Evolutionary conservation across 441 rosid genomes (phyloP), one percentile per base, ranked within the genome.

Genomic region (Brassica hybrid): DNA sequence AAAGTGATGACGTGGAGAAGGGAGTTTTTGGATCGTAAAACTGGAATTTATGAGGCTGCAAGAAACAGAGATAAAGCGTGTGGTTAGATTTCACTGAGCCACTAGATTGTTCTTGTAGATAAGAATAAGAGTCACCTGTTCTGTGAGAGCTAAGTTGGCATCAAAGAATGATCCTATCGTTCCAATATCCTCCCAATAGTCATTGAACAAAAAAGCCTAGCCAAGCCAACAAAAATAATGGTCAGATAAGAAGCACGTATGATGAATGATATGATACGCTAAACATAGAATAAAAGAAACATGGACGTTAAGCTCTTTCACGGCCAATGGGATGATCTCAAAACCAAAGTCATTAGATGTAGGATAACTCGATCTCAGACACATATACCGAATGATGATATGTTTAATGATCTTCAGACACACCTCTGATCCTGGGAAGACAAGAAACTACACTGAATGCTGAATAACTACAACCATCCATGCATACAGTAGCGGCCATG

Each of bases 131-230:
- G 32, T 21, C 6, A 91, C 95, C 93, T 90, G 89, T 68, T 90
- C 91, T 1, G 94, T 86, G 74, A 93, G 91, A 13, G 94, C 93
- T 84, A 91, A 87, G 83, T 91, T 93, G 21, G 98, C 95, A 59
- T 93, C 95, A 54, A 88, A 93, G 82, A 93, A 91, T 61, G 98
- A 91, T 78, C 84, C 88, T 75, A 93, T 85, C 7, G 97, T 91
- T 60, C 97, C 98, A 13, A 93, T 90, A 69, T 93, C 98, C 76
- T 90, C 94, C 98, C 94, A 93, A 76, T 91, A 93, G 81, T 82
- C 95, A 17, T 85, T 82, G 71, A 86, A 91, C 59, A 91, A 80
- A 84, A 88, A 89, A 16, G 97, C 94, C 98, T 93, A n/a, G 68
- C 62, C 67, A 43, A 43, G 7, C 2, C 38, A 23, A 16, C 3